Base-by-base conservation (phyloP, 768 basidiomycete species). In the Trametes maxima region DNA sequence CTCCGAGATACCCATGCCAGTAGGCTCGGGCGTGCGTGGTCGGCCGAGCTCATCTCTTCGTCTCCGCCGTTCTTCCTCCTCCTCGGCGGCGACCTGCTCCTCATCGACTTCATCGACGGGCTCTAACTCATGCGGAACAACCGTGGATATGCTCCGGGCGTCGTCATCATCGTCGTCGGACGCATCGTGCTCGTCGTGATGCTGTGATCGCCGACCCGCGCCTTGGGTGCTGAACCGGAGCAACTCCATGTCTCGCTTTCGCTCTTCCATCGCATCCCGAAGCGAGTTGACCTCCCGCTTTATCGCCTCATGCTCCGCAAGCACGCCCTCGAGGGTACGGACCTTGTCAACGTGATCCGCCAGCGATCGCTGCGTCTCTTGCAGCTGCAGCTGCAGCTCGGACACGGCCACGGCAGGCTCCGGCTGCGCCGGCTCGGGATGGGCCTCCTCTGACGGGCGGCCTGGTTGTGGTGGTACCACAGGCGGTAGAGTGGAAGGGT, bases 231-330 rank as follows among this genome's bases (percentile, higher is more conserved):
- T 75, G 40, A 68, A 65, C 54, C 70, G 76, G 55, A 69, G 71
- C 4, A 66, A 69, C 48, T 73, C 82, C 69, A 74, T 70, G 52
- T 88, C 85, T 17, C 79, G 78, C 67, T 85, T 80, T 46, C 83
- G 82, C 58, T 82, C 80, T 63, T 91, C 88, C 76, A 94, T 83
- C 67, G 89, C 74, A 49, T 90, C 87, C 14, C 90, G 79, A 53
- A 98, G 77, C 2, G 80, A 77, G 39, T 82, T 77, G 2, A 98
- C 85, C 67, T 98, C 95, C 28, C 79, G 78, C 73, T 89, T 89
- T 69, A 97, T 84, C 8, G 76, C 78, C 59, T 97, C 94, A 66
- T 98, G 94, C 75, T 97, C 94, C 1, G 82, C 80, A 40, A 96
- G 78, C 63, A 92, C 83, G 33, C 80, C 83, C 69, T 98, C 96